These are phyloP conservation scores for Paecilomyces variotii DNA, from an alignment of 2,329 filamentous ascomycete species.

Conservation along the genomic window DNA sequence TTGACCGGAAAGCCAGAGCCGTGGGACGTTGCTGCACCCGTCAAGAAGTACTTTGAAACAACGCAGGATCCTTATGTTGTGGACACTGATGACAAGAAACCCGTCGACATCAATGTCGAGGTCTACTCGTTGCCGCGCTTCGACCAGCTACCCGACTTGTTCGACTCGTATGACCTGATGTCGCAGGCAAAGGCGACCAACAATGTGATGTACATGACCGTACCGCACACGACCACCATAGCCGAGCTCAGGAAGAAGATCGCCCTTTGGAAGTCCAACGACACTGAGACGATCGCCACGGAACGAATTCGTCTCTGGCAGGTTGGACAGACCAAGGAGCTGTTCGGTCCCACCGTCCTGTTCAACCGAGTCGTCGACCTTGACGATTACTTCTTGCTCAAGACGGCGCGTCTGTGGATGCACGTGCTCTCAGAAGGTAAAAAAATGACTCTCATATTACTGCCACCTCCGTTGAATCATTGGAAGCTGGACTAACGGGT, in stretches of 20 bases:
- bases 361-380: constrained; percentile 28
- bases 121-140: constrained; percentile 30
- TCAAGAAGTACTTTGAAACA: constrained; percentile 32
- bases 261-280: constrained; percentile 21
- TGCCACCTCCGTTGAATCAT: not conserved
- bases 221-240: constrained; percentile 26
- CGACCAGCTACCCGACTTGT: constrained; percentile 28
- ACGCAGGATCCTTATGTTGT: constrained; percentile 13
- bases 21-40: constrained; percentile 39
- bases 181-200: constrained; percentile 26
- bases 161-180: constrained; percentile 39
- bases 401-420: constrained; percentile 30
- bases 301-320: constrained; percentile 35
- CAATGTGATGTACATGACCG: constrained; percentile 26
- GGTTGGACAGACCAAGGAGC: constrained; percentile 26
- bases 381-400: constrained; percentile 16
- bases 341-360: constrained; percentile 24
- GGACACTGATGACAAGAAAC: constrained; percentile 7
- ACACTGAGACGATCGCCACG: constrained; percentile 14
- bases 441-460: too few relatives aligned
- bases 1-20: constrained; percentile 37
- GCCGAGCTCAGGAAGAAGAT: constrained; percentile 31
- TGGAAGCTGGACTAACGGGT: constrained; percentile 3
- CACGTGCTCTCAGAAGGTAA: constrained; percentile 29
- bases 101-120: constrained; percentile 28